A percentile compares a stretch with the other conserved stretches of the same genome.
Conservation (phyloP, 176 grass and related monocot genomes). For the Paspalum vaginatum region DNA sequence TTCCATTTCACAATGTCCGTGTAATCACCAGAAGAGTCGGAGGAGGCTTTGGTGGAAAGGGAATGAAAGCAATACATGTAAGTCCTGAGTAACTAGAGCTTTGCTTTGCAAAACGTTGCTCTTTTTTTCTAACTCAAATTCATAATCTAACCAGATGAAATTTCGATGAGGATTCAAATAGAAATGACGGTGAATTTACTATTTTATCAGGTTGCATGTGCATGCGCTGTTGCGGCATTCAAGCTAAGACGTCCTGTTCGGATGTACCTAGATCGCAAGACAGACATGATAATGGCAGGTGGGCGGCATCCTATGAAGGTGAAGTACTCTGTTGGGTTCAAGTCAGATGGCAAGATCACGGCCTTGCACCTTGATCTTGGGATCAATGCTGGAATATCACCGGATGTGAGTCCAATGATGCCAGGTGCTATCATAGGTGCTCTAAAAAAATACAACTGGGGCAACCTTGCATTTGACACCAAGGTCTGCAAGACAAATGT, state of each 20-base stretch:
- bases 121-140: background rate
- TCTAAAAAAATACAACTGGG: slow-evolving; percentile 92
- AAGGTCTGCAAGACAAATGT: slow-evolving; percentile 87
- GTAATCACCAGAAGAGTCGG: slow-evolving; percentile 81
- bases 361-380: slow-evolving; percentile 63
- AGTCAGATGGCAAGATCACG: slow-evolving; percentile 73
- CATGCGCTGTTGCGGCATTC: slow-evolving; percentile 67
- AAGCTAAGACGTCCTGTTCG: slow-evolving; percentile 67
- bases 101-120: background rate
- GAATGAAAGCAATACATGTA: slow-evolving; percentile 48
- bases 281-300: slow-evolving; percentile 77
- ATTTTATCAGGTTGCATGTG: slow-evolving; percentile 51
- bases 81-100: background rate
- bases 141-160: background rate
- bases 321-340: slow-evolving; percentile 79
- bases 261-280: slow-evolving; percentile 81
- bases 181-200: slow-evolving; percentile 3
- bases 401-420: slow-evolving; percentile 46
- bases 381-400: slow-evolving; percentile 65
- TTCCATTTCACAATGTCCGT: slow-evolving; percentile 77
- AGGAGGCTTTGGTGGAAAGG: slow-evolving; percentile 83
- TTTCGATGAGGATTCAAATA: background rate
- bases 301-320: slow-evolving; percentile 84
- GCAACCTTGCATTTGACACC: slow-evolving; percentile 58
- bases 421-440: slow-evolving; percentile 18